Base-by-base conservation (phyloP, 169 alveolate species). In the Babesia bovis region DNA sequence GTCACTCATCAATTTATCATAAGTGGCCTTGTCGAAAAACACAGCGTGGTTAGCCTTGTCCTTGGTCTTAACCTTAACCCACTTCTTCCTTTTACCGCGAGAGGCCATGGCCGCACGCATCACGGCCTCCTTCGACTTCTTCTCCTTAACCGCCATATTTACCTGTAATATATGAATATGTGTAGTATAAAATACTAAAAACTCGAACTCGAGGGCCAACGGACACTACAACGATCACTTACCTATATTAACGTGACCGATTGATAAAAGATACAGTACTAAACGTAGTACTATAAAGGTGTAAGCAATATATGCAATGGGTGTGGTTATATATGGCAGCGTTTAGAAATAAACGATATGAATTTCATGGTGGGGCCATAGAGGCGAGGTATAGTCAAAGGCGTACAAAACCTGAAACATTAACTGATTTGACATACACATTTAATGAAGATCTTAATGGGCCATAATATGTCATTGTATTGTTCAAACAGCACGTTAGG, bases 41-140 rank as follows among this genome's bases (percentile, higher is more conserved):
- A 96, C 99, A 35, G 98, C 93, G 82, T 95, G 93, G 91, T 94
- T 94, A 55, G 95, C 84, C 95, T 97, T 97, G 81, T 97, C 99
- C 94, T 94, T 94, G 35, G 90, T 88, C 84, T 90, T 93, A 17
- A 91, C 93, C 79, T 93, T 90, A 30, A 92, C 92, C 97, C 98
- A 94, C 85, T 93, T 93, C 97, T 81, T 81, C 70, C 84, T 49
- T 71, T 81, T 81, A 32, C 83, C 82, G 33, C 84, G 83, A 28
- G 81, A 53, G 88, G 88, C 88, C 84, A 70, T 71, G 79, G 88
- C 88, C 38, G 88, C 88, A 23, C 79, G 17, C 68, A 73, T 73
- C 59, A 81, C 84, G 42, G 88, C 88, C 45, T 69, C 88, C 84
- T 81, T 81, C 58, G 88, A 81, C 63, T 71, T 81, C 74, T 81